Base-by-base conservation (phyloP, 2,329 filamentous ascomycete species). In the Trichoderma koningiopsis region DNA sequence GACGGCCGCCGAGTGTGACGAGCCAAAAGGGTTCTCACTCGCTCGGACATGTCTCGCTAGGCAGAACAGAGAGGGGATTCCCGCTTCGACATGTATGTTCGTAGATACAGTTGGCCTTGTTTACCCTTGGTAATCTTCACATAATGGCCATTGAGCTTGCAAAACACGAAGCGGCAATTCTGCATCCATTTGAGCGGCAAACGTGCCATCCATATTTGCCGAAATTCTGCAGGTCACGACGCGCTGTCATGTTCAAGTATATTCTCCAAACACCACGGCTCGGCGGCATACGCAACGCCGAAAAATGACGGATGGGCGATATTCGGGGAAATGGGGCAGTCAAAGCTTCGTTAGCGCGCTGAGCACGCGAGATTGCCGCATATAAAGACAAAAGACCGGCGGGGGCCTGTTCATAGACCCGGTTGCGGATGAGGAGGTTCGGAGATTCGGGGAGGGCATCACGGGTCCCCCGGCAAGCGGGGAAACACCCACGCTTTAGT, bases 21-120 rank as follows among this genome's bases (percentile, higher is more conserved):
- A 55, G 52, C 37, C 49, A 16, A 56, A 33, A 16, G 49, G 49
- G 31, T 33, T 53, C 29, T 22, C 24, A 43, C 4, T 16, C 22
- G 24, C 31, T 65, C 62, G 62, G 62, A 65, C 31, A 53, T 63
- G 60, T 55, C 60, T 63, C 60, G 60, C 60, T 55, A 49, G 31
- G 13, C n/a, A 35, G 31, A 14, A 33, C 8, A 5, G n/a, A n/a
- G 31, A 16, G 55, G n/a, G 5, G 31, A 16, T 31, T 8, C 24
- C 22, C 24, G 2, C 8, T 37, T 31, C 7, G 35, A 27, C 11
- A 35, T 33, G 40, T 19, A 47, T 27, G 1, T 40, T 16, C 16
- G 37, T 40, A 35, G 14, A 14, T n/a, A 13, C 29, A 11, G 24
- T n/a, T 37, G 29, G 13, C 8, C 14, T 31, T 49, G 22, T 31